Evolutionary conservation across 306 rosid genomes (phyloP).

Genomic region (Ormosia semicastrata): DNA sequence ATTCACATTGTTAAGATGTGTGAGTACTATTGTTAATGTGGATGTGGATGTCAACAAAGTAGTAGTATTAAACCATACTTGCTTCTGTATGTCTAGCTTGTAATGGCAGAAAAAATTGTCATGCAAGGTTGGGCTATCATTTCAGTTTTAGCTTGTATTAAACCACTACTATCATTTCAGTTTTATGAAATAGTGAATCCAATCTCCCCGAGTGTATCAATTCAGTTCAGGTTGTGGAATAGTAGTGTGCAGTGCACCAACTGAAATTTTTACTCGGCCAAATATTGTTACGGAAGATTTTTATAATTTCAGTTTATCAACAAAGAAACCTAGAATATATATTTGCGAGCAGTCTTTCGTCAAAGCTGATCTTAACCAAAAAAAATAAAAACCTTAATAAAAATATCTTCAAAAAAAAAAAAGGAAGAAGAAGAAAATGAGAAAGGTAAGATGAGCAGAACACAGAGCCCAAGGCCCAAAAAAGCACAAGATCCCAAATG

Average conservation of each 20-base stretch:
- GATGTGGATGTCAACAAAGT: background rate
- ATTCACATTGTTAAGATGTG: too few species aligned
- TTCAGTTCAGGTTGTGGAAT: background rate
- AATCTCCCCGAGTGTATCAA: background rate
- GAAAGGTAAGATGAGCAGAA: too few species aligned
- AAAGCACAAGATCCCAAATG: too few species aligned
- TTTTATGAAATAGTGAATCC: background rate
- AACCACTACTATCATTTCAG: background rate
- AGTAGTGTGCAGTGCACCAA: background rate
- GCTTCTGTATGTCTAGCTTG: conserved; percentile 4
- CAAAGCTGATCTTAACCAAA: too few species aligned
- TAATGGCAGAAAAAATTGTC: conserved; percentile 15
- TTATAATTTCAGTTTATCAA: background rate
- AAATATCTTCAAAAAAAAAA: too few species aligned
- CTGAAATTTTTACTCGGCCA: background rate
- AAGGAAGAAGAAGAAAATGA: too few species aligned
- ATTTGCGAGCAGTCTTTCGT: too few species aligned
- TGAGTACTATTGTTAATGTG: background rate
- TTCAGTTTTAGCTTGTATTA: too few species aligned
- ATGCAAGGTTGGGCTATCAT: background rate
- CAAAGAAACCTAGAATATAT: background rate
- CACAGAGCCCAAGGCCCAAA: too few species aligned
- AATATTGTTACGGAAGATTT: background rate
- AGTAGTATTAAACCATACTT: background rate
- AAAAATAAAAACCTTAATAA: too few species aligned